A percentile compares a stretch with the other conserved stretches of the same genome.
These are phyloP conservation scores for Sphagnurus paluster DNA, from an alignment of 1,284 basidiomycete genomes.

Conservation along the genomic window DNA sequence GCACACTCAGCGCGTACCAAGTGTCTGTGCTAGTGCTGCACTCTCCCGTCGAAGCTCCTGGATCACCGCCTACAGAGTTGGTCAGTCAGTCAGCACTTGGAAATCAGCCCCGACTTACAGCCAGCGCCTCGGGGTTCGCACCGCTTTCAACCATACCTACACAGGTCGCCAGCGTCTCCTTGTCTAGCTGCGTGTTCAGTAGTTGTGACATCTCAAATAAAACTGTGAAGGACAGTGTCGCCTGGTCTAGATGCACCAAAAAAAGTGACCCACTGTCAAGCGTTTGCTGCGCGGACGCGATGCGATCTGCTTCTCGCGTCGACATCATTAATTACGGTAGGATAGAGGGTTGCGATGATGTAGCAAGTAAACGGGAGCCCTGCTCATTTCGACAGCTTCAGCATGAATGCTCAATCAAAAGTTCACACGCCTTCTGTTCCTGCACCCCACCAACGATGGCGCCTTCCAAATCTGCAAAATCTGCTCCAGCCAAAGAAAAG, in stretches of 20 bases:
- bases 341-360: background rate
- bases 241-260: slow-evolving; percentile 6
- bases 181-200: slow-evolving; percentile 79
- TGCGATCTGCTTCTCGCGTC: slow-evolving; percentile 63
- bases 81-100: slow-evolving; percentile 1
- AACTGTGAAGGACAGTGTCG: slow-evolving; percentile 42
- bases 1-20: slow-evolving; percentile 1
- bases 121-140: slow-evolving; percentile 83
- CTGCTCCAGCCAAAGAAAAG: slow-evolving; percentile 38
- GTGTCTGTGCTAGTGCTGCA: slow-evolving; percentile 32
- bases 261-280: slow-evolving; percentile 63
- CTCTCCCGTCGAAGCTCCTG: slow-evolving; percentile 73
- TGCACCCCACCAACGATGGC: slow-evolving; percentile 30
- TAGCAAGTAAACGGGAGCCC: too few relatives aligned
- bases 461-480: slow-evolving; percentile 34
- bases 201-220: slow-evolving; percentile 82
- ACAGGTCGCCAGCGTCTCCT: slow-evolving; percentile 80
- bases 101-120: slow-evolving; percentile 50
- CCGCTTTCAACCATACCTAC: slow-evolving; percentile 84
- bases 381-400: too few relatives aligned
- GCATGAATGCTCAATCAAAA: background rate
- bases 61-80: slow-evolving; percentile 60
- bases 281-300: slow-evolving; percentile 75
- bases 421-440: slow-evolving; percentile 17
- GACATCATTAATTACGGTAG: slow-evolving; percentile 36